Base-by-base conservation (phyloP, 1,284 basidiomycete genomes). In the Ustilago xerochloae region DNA sequence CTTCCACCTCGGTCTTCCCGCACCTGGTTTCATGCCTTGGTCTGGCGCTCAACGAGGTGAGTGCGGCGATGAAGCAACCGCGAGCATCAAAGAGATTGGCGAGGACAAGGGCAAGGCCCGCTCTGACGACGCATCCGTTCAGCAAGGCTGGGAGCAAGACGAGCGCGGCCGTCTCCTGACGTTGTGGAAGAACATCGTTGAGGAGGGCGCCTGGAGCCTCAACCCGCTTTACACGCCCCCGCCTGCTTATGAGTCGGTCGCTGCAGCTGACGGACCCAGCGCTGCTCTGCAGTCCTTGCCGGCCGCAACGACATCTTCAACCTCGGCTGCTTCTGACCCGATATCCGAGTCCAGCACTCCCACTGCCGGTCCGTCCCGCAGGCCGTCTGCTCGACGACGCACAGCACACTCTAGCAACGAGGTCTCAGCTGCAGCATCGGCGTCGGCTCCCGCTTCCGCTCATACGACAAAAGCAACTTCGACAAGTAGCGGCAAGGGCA, bases 111-210 rank as follows among this genome's bases (percentile, higher is more conserved):
- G 56, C 48, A 71, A 71, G 54, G 28, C 61, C 13, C 51, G 66
- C 26, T 59, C 64, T 4, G 26, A 43, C 12, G 47, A 52, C 15
- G 50, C 35, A 5, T 36, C 61, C 8, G 48, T 39, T n/a, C 22
- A 59, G n/a, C 62, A 65, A 28, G 58, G 43, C 26, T 77, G 75
- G 75, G 66, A 70, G 39, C 60, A 63, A 3, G 64, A 76, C 22
- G 78, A 79, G 41, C 59, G 64, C 9, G 59, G 64, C 15, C 61
- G 73, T 9, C 49, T 79, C 26, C 50, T 71, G 47, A 66, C 63
- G 0, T 47, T 80, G 51, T 79, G 77, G 75, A 62, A 75, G 35
- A 77, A 68, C 57, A 69, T 80, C 26, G 66, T 80, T 30, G 79
- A 80, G 52, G 79, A 80, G 41, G 73, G 69, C 13, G 75, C 77